Conservation (phyloP, 1,284 basidiomycete species). For the Ganoderma boninense region DNA sequence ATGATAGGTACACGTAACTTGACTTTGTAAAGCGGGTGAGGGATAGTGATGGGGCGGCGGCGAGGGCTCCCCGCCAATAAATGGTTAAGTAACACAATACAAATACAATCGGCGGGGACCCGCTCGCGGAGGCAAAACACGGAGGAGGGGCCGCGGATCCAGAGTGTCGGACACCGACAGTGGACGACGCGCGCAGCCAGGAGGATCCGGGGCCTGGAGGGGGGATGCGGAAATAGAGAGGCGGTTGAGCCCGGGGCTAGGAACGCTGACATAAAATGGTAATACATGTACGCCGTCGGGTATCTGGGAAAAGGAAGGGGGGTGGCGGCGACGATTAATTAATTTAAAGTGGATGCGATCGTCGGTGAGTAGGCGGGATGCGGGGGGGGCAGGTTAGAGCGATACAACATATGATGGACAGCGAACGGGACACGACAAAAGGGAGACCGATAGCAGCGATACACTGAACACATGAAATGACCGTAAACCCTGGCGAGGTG, state of each 20-base stretch:
- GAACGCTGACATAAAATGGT: conserved; percentile 4
- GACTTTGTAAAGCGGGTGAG: not conserved
- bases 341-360: not conserved
- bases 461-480: conserved; percentile 8
- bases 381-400: not conserved
- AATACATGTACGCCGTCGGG: conserved; percentile 13
- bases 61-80: not conserved
- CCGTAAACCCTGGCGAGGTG: not conserved
- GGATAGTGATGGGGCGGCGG: not conserved
- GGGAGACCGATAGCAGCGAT: conserved; percentile 12
- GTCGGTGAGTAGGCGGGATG: conserved; percentile 3
- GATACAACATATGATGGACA: conserved; percentile 18
- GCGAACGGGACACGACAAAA: conserved; percentile 13
- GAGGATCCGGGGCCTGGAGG: not conserved
- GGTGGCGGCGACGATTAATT: not conserved
- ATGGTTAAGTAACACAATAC: not conserved
- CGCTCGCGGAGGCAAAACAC: not conserved
- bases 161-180: not conserved
- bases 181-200: not conserved
- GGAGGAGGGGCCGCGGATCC: not conserved
- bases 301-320: not conserved
- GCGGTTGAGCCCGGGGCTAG: not conserved
- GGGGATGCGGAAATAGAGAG: not conserved
- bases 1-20: not conserved
- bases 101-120: not conserved